Base-by-base conservation (phyloP, 208 protist genomes). In the Trypanosomatidae sp. region DNA sequence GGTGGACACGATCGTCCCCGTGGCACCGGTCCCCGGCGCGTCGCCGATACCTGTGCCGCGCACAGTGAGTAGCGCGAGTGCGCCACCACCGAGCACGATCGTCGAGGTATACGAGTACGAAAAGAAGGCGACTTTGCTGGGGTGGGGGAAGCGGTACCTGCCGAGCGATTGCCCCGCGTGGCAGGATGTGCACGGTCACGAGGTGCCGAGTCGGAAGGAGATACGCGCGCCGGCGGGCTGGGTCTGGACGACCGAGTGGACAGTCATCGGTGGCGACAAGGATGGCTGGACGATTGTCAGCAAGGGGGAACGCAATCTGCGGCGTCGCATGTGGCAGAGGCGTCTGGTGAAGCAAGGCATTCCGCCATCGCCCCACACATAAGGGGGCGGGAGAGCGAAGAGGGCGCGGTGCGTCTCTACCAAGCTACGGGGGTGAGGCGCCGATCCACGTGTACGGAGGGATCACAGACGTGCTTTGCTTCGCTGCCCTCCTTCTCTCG, bases 51-150 rank as follows among this genome's bases (percentile, higher is more conserved):
- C 68, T 19, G 67, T 56, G 30, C 73, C 72, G 12, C 72, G 77
- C 30, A 82, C 60, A 2, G 71, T 44, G 8, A 71, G 77, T 55
- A 70, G 41, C 46, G 44, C 77, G 41, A 56, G 7, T 8, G 67
- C 44, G 19, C 76, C 75, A 19, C 53, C 74, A 44, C 62, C 70
- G n/a, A 74, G 66, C 62, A 74, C 75, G 30, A 71, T 79, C n/a
- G 82, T 87, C 3, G 79, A 81, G 62, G 53, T 93, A 6, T 92
- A 87, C 81, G 89, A 96, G 77, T 89, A 91, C 72, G 81, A 96
- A 55, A 74, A 76, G 25, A 82, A 86, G 66, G 78, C 80, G 36
- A 22, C 81, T 22, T 36, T 92, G 28, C 70, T 89, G 46, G 90
- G 77, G 22, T 95, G 91, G 88, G 77, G 82, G 17, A 87, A 78